Evolutionary conservation across 179 eudicot species (phyloP).

Genomic region (Carnegiea gigantea): DNA sequence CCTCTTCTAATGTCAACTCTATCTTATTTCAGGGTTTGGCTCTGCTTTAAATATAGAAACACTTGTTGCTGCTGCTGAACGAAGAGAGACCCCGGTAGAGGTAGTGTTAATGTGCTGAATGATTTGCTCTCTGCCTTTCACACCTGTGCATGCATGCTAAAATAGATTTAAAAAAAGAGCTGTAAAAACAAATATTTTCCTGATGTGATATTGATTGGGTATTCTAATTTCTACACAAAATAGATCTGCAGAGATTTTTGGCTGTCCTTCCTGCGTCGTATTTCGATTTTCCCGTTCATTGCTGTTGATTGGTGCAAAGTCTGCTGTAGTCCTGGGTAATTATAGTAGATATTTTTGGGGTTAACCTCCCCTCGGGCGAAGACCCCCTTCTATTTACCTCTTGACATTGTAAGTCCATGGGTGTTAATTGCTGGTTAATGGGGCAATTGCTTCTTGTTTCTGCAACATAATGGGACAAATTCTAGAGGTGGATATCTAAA

Average conservation of each 20-base stretch:
- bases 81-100: conserved; percentile 91
- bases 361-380: no score
- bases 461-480: neutral
- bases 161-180: no score
- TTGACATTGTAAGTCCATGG: neutral
- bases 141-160: neutral
- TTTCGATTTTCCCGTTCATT: no score
- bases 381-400: no score
- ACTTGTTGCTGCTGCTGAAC: conserved; percentile 96
- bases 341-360: no score
- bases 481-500: neutral
- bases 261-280: neutral
- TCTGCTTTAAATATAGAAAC: conserved; percentile 94
- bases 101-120: conserved; percentile 30
- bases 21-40: conserved; percentile 71
- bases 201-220: neutral
- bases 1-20: neutral
- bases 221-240: neutral
- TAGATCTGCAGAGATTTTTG: neutral
- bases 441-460: neutral
- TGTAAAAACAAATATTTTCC: no score
- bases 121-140: neutral
- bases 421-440: neutral
- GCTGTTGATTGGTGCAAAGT: no score
- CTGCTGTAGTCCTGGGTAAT: no score